A percentile compares a stretch with the other conserved stretches of the same genome.
phyloP scores from a whole-genome alignment of 441 rosid species.

The Croton setiger region DNA sequence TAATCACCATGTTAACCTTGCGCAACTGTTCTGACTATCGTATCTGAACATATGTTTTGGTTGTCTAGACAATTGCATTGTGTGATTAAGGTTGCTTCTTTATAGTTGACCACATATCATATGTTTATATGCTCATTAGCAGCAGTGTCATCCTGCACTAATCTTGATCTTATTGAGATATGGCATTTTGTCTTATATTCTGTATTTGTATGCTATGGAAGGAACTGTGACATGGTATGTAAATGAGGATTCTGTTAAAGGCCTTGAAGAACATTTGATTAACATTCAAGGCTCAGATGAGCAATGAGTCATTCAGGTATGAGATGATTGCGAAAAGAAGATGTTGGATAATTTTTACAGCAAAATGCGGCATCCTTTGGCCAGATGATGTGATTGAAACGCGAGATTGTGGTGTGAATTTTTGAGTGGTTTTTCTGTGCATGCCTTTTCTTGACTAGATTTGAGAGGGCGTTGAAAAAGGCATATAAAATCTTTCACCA shows the following conservation, averaged over 20 bases:
- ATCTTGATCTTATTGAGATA: conserved; percentile 11
- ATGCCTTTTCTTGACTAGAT: background rate
- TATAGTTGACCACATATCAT: background rate
- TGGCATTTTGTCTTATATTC: background rate
- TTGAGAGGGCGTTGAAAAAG: background rate
- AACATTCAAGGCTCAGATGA: conserved; percentile 43
- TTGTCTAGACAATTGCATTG: background rate
- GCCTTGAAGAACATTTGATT: conserved; percentile 53
- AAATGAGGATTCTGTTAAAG: conserved; percentile 50
- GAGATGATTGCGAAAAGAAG: conserved; percentile 6
- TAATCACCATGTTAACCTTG: too few relatives aligned
- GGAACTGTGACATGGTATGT: conserved; percentile 68
- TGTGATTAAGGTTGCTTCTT: background rate
- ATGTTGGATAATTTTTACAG: background rate
- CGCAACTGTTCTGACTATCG: background rate
- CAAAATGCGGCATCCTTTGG: conserved; percentile 6
- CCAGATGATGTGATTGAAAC: background rate
- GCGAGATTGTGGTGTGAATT: background rate
- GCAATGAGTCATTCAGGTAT: conserved; percentile 23
- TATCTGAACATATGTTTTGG: background rate
- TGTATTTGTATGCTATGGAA: conserved; percentile 12
- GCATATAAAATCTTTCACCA: too few relatives aligned
- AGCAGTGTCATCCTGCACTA: background rate
- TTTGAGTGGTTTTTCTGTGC: background rate
- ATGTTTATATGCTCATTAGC: background rate